phyloP scores from a whole-genome alignment of 176 grass and related monocot species.

The Bolboschoenus planiculmis region DNA sequence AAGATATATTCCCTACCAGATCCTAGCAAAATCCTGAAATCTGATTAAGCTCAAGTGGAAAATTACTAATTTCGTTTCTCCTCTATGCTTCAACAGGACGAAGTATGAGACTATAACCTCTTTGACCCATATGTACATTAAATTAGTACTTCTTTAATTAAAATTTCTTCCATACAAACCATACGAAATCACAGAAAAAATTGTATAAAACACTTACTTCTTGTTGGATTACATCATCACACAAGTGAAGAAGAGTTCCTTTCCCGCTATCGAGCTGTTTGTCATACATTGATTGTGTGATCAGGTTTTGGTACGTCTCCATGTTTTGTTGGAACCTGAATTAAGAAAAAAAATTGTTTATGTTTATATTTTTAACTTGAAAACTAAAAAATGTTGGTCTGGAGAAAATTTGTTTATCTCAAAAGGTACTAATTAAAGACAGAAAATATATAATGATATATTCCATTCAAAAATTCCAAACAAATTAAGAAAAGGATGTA shows the following conservation, averaged over 20 bases:
- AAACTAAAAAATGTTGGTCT: neutral
- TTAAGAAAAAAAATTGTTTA: neutral
- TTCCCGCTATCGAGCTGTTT: slow-evolving; percentile 97
- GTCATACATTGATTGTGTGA: slow-evolving; percentile 92
- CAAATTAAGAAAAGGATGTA: neutral
- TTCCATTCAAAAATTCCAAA: neutral
- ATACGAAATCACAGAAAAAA: neutral
- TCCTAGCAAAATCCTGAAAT: neutral
- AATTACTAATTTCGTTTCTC: slow-evolving; percentile 49
- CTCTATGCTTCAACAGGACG: slow-evolving; percentile 83
- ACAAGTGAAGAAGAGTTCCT: slow-evolving; percentile 89
- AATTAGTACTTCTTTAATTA: neutral
- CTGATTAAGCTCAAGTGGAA: neutral
- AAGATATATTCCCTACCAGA: neutral
- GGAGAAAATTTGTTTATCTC: neutral
- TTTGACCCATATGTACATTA: slow-evolving; percentile 56
- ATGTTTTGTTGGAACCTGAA: slow-evolving; percentile 88
- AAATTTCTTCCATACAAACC: neutral
- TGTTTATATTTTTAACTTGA: neutral
- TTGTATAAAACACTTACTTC: slow-evolving; percentile 48
- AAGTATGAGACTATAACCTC: slow-evolving; percentile 83
- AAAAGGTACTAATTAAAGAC: neutral
- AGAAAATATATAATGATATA: neutral
- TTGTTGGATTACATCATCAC: slow-evolving; percentile 93
- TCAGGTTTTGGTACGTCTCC: slow-evolving; percentile 78